Evolutionary conservation across 2,329 filamentous ascomycete genomes (phyloP).

Genomic region (Tolypocladium pustulatum): DNA sequence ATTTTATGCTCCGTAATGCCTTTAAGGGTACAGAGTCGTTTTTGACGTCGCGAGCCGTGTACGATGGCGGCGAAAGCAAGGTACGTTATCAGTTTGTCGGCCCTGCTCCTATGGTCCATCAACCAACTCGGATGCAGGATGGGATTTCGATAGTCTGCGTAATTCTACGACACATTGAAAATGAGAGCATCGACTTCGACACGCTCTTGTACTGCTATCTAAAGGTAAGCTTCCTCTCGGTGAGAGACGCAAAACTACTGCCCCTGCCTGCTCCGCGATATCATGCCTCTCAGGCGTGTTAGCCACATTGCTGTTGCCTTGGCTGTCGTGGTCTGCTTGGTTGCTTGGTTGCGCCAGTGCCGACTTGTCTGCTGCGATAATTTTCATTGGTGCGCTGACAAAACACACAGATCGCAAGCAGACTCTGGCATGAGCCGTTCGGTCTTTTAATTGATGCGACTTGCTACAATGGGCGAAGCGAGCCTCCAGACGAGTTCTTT

Average conservation of each 20-base stretch:
- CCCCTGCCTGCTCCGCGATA: neutral
- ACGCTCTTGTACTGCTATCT: conserved; percentile 57
- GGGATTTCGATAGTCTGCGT: conserved; percentile 59
- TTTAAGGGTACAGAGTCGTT: conserved; percentile 56
- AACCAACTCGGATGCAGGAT: conserved; percentile 33
- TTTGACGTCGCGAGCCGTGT: conserved; percentile 53
- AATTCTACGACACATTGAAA: conserved; percentile 57
- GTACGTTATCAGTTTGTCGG: conserved; percentile 19
- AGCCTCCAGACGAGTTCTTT: conserved; percentile 55
- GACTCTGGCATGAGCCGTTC: conserved; percentile 60
- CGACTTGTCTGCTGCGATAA: neutral
- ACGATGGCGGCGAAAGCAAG: conserved; percentile 62
- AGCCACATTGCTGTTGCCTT: neutral
- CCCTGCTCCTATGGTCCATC: neutral
- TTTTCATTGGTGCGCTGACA: neutral
- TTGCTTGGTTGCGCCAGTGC: neutral
- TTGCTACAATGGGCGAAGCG: conserved; percentile 57
- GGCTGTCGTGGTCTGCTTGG: neutral
- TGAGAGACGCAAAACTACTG: neutral
- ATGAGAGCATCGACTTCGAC: conserved; percentile 54
- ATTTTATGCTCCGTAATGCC: conserved; percentile 63
- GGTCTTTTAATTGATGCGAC: conserved; percentile 59
- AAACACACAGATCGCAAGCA: conserved; percentile 47
- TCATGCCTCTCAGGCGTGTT: neutral
- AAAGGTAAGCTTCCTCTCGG: conserved; percentile 35